A percentile compares a stretch with the other conserved stretches of the same genome.
phyloP scores from a whole-genome alignment of 805 yeast species.

The Cyberlindnera maritima region DNA sequence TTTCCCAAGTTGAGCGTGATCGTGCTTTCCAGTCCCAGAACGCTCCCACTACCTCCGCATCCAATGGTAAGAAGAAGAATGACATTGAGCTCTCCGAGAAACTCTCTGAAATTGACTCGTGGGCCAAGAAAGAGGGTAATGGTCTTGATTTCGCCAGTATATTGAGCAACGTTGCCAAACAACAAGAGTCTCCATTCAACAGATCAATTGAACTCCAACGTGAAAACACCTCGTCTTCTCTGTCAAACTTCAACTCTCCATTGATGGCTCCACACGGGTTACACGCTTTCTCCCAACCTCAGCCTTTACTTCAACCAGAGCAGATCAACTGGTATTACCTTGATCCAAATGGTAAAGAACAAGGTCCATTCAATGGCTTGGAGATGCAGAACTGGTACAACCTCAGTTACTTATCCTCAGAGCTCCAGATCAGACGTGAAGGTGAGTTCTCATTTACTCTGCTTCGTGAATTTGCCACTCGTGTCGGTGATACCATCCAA shows the following conservation, averaged over 20 bases:
- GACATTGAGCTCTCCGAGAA: constrained; percentile 11
- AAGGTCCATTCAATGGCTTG: constrained; percentile 77
- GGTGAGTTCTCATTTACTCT: constrained; percentile 50
- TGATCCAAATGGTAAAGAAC: constrained; percentile 67
- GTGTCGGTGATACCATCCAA: constrained; percentile 52
- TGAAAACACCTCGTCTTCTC: constrained; percentile 9
- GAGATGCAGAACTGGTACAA: constrained; percentile 79
- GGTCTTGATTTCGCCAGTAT: constrained; percentile 27
- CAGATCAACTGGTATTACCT: constrained; percentile 66
- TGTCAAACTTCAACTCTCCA: constrained; percentile 13
- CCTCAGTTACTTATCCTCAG: constrained; percentile 54
- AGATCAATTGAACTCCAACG: constrained; percentile 8
- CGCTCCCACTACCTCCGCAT: not conserved
- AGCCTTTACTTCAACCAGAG: constrained; percentile 33
- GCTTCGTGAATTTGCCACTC: constrained; percentile 50
- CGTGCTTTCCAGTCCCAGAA: constrained; percentile 15
- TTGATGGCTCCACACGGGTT: constrained; percentile 5
- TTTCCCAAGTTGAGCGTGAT: constrained; percentile 23
- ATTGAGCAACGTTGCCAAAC: constrained; percentile 17
- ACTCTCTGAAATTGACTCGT: constrained; percentile 16
- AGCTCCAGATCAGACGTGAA: constrained; percentile 55
- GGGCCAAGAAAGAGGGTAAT: constrained; percentile 23
- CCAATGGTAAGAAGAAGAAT: not conserved
- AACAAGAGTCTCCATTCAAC: constrained; percentile 5
- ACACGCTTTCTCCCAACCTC: constrained; percentile 11